phyloP scores from a whole-genome alignment of 73 alveolate species.

The Paramecium tetraurelia region DNA sequence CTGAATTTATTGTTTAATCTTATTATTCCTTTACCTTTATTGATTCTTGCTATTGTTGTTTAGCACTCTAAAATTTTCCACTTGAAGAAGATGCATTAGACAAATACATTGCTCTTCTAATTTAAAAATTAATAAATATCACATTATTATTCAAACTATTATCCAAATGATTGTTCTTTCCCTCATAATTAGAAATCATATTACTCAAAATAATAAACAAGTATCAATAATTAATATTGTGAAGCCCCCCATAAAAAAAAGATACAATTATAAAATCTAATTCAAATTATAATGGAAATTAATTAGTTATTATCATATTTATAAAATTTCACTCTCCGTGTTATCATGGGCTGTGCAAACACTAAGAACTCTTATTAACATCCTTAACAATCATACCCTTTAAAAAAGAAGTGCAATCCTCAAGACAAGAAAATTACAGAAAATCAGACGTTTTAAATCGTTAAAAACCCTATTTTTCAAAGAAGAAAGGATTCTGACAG shows the following conservation, averaged over 20 bases:
- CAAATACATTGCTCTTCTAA: not conserved
- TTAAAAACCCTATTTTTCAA: not conserved
- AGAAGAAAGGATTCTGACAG: not conserved
- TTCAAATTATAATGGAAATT: not conserved
- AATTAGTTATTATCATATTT: not conserved
- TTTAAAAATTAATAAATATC: not conserved
- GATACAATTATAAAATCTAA: not conserved
- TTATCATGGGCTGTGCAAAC: not conserved
- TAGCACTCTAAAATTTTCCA: not conserved
- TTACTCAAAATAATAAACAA: no score
- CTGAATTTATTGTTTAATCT: conserved; percentile 14
- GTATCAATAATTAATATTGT: not conserved
- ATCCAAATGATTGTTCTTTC: not conserved
- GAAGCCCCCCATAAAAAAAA: not conserved
- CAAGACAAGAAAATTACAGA: not conserved
- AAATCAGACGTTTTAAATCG: not conserved
- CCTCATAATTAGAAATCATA: no score
- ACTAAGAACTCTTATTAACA: not conserved
- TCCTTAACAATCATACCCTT: not conserved
- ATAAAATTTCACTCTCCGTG: not conserved
- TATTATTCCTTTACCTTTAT: not conserved
- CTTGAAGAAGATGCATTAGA: not conserved
- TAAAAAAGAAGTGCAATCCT: not conserved
- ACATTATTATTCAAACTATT: not conserved
- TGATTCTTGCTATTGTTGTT: not conserved